Evolutionary conservation across 768 basidiomycete species (phyloP).

Genomic region (Leccinum subtestaceum): DNA sequence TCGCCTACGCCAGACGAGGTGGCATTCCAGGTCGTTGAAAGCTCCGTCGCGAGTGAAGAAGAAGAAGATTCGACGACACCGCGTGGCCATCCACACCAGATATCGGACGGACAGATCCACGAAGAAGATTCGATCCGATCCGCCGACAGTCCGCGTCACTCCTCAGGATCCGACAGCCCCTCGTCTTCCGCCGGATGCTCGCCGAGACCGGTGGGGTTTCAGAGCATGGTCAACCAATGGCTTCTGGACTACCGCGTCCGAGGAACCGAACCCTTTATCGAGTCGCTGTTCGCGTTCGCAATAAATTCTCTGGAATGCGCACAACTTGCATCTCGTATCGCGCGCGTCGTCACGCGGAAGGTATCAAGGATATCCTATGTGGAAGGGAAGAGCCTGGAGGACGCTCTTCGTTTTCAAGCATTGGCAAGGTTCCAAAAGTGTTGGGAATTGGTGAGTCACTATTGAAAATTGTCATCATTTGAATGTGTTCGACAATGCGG

Average conservation of each 20-base stretch:
- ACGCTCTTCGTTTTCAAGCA: constrained; percentile 10
- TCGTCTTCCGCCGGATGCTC: constrained; percentile 5
- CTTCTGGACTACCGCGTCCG: constrained; percentile 19
- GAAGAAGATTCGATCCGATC: constrained; percentile 1
- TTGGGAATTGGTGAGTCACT: constrained; percentile 19
- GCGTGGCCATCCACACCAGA: neutral
- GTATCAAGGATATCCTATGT: constrained; percentile 6
- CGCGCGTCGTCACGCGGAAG: constrained; percentile 4
- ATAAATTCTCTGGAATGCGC: constrained; percentile 9
- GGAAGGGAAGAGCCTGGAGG: constrained; percentile 14
- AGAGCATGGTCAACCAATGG: constrained; percentile 18
- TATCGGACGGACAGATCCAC: neutral
- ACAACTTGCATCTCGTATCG: constrained; percentile 19
- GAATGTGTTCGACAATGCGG: neutral
- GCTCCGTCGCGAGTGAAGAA: neutral
- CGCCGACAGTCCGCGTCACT: neutral
- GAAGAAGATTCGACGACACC: neutral
- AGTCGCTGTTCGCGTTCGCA: constrained; percentile 18
- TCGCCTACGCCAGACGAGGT: neutral
- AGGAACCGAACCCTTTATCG: constrained; percentile 14
- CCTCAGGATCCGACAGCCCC: constrained; percentile 13
- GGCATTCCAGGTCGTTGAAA: neutral
- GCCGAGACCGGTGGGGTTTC: constrained; percentile 11
- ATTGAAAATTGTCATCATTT: neutral
- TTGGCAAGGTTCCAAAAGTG: constrained; percentile 14